Percentiles rank a stretch among this genome's conserved stretches.
Conservation (phyloP, 371 early-diverging fungal genomes). For the Cokeromyces recurvatus region DNA sequence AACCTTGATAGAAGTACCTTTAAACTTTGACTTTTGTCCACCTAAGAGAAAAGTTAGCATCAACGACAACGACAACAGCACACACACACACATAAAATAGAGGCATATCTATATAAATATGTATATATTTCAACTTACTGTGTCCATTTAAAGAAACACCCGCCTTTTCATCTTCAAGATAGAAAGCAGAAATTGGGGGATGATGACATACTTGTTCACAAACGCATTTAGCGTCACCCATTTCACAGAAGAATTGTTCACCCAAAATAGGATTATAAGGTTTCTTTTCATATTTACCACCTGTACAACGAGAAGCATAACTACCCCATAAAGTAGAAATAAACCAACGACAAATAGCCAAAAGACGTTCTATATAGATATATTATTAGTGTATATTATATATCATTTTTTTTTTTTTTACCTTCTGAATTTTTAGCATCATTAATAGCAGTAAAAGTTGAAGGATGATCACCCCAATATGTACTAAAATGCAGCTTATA, state of each 20-base stretch:
- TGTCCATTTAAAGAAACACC: conserved; percentile 64
- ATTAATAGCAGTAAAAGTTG: conserved; percentile 39
- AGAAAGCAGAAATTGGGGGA: conserved; percentile 84
- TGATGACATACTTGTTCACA: conserved; percentile 92
- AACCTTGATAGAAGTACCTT: conserved; percentile 60
- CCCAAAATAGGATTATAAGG: conserved; percentile 86
- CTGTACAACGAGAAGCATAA: conserved; percentile 38
- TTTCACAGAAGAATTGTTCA: conserved; percentile 71
- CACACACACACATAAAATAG: too few species aligned
- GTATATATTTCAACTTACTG: conserved; percentile 16
- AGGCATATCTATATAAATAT: too few species aligned
- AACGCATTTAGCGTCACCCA: conserved; percentile 35
- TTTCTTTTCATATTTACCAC: conserved; percentile 60
- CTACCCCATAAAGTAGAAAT: conserved; percentile 69
- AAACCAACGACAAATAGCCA: conserved; percentile 27
- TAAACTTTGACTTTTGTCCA: conserved; percentile 65
- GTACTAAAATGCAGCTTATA: too few species aligned
- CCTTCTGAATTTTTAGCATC: conserved; percentile 49
- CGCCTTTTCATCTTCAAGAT: conserved; percentile 61
- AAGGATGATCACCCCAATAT: conserved; percentile 26
- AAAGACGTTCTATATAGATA: conserved; percentile 16
- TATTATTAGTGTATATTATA: too few species aligned
- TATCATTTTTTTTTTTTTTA: conserved; percentile 5
- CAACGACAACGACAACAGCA: too few species aligned
- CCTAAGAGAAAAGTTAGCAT: too few species aligned